Conservation (phyloP, 73 alveolate species). For the Tetrahymena malaccensis region DNA sequence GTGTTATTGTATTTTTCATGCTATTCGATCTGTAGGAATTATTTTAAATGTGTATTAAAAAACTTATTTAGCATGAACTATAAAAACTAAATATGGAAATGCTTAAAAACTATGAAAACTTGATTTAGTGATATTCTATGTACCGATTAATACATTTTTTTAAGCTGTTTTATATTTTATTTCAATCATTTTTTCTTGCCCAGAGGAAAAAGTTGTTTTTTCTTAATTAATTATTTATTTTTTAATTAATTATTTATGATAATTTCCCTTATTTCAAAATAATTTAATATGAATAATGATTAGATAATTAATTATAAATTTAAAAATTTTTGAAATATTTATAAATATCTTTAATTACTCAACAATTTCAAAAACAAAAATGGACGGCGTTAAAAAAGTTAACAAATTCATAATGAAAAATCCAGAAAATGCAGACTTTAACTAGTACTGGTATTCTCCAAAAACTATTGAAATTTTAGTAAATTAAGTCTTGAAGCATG, state of each 20-base stretch:
- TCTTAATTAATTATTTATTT: not conserved
- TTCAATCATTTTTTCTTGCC: not conserved
- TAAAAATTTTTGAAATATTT: too few species aligned
- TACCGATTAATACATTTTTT: not conserved
- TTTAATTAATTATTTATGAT: not conserved
- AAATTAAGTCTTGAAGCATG: conserved; percentile 48
- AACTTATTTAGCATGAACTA: not conserved
- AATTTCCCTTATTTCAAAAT: not conserved
- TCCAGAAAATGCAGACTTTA: conserved; percentile 78
- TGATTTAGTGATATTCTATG: not conserved
- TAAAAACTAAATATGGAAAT: not conserved
- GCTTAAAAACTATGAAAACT: not conserved
- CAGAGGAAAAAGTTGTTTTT: not conserved
- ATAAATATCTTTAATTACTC: not conserved
- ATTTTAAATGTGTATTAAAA: not conserved
- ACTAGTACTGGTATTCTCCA: conserved; percentile 85
- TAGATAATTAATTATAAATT: too few species aligned
- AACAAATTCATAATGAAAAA: conserved; percentile 63
- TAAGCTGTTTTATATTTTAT: not conserved
- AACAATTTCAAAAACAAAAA: not conserved
- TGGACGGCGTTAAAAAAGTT: conserved; percentile 13
- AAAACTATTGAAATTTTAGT: conserved; percentile 64
- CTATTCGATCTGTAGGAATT: not conserved
- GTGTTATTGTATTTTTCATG: not conserved
- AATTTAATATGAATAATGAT: too few species aligned